phyloP scores from a whole-genome alignment of 495 filamentous ascomycete species.

The Neurospora sp. region DNA sequence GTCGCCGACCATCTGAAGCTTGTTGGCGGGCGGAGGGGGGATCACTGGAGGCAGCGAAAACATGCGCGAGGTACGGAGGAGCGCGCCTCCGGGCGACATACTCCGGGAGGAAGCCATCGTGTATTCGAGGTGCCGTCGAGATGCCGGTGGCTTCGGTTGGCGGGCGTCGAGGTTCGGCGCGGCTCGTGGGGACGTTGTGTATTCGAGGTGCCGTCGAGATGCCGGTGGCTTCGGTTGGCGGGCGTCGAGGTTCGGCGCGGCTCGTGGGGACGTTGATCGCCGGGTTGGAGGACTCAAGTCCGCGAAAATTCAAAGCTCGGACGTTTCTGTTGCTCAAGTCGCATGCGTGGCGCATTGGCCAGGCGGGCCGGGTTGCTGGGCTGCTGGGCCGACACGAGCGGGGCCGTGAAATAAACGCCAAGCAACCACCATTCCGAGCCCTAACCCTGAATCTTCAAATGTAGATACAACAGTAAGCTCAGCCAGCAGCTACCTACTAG shows the following conservation, averaged over 20 bases:
- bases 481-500: neutral
- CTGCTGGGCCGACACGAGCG: neutral
- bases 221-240: neutral
- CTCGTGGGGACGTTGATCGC: neutral
- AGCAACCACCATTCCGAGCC: neutral
- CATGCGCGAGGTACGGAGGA: slow-evolving; percentile 50
- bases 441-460: neutral
- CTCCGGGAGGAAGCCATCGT: slow-evolving; percentile 20
- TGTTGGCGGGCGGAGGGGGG: slow-evolving; percentile 25
- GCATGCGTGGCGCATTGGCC: neutral
- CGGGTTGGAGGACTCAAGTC: neutral
- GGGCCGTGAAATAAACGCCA: neutral
- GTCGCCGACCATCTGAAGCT: slow-evolving; percentile 27
- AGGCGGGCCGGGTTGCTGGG: neutral
- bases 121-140: slow-evolving; percentile 5
- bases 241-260: neutral
- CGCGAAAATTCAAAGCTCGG: neutral
- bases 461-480: neutral
- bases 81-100: slow-evolving; percentile 49
- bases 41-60: slow-evolving; percentile 47
- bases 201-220: slow-evolving; percentile 4
- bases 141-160: neutral
- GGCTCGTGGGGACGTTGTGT: slow-evolving; percentile 4
- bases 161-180: neutral
- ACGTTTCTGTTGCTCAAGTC: neutral